Evolutionary conservation across 73 alveolate species (phyloP), one percentile per base, ranked within the genome.

Genomic region (Breviolum minutum): DNA sequence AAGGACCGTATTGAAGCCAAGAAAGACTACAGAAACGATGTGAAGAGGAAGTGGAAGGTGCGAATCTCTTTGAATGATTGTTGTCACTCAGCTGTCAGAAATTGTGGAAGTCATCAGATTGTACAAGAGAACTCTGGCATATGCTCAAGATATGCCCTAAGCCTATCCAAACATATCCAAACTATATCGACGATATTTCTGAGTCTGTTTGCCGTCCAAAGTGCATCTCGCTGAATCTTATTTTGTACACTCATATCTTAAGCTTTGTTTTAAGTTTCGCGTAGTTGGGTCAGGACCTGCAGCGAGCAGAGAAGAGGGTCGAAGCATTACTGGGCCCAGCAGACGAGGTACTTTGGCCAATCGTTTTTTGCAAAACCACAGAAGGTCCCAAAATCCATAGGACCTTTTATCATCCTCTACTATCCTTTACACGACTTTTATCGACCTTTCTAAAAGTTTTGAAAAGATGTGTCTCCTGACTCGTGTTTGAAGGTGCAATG

Each of bases 311-410:
- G 48, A 92, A 92, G 98, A 84, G 98, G 60, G 98, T 92, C 48
- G 98, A 92, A 61, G 98, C 98, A 22, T 63, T 92, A 40, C 98
- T 92, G 63, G 98, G 98, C 98, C 98, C 98, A 40, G 92, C 92
- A 12, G 91, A 74, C 5, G 98, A 92, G 98, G 98, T n/a, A 11
- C 32, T 11, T 13, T 40, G 54, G 54, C 54, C 54, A 3, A 40
- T 40, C 54, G 54, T 40, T 40, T 40, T 40, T 40, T 40, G 54
- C 54, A 3, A 40, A 40, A 40, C 5, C 0, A 40, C 54, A 40
- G 54, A 40, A 40, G 54, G 54, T 40, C 54, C 54, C 54, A 40
- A 40, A 40, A 40, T 40, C 54, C 54, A 3, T 3, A 40, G 5
- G 54, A 40, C 54, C 54, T 40, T 40, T 40, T 40, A 40, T 40